These are phyloP conservation scores for Epipyxis sp. DNA, from an alignment of 108 stramenopile genomes.

Conservation along the genomic window DNA sequence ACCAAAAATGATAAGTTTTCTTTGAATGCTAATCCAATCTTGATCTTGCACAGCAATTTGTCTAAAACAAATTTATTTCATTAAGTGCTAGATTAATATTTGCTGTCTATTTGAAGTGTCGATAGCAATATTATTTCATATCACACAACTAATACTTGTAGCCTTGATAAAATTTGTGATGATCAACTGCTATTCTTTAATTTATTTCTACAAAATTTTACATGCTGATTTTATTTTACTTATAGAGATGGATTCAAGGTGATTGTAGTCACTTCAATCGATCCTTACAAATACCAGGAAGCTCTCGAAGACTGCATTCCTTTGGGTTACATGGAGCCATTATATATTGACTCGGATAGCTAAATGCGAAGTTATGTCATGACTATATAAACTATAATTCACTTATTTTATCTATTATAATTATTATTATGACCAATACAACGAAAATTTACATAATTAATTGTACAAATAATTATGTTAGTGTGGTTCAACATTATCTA, in stretches of 20 bases:
- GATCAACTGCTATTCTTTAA: no score
- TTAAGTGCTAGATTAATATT: no score
- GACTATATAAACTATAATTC: not conserved
- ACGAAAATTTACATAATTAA: not conserved
- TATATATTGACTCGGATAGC: not conserved
- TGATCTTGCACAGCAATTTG: no score
- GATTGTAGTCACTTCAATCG: not conserved
- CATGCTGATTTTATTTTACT: not conserved
- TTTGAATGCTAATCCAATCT: no score
- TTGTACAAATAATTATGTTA: not conserved
- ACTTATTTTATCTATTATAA: not conserved
- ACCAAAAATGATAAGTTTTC: no score
- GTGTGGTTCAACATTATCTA: not conserved
- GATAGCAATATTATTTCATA: no score
- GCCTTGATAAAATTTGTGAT: no score
- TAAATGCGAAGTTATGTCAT: not conserved
- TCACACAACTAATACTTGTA: no score
- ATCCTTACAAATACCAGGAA: not conserved
- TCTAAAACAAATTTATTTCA: no score
- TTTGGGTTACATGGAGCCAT: constrained; percentile 30
- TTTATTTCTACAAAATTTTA: not conserved
- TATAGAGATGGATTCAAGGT: constrained; percentile 11
- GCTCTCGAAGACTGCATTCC: constrained; percentile 23
- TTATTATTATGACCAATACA: not conserved
- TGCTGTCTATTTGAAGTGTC: no score